Conservation (phyloP, 768 basidiomycete genomes). For the Lyophyllum shimeji region DNA sequence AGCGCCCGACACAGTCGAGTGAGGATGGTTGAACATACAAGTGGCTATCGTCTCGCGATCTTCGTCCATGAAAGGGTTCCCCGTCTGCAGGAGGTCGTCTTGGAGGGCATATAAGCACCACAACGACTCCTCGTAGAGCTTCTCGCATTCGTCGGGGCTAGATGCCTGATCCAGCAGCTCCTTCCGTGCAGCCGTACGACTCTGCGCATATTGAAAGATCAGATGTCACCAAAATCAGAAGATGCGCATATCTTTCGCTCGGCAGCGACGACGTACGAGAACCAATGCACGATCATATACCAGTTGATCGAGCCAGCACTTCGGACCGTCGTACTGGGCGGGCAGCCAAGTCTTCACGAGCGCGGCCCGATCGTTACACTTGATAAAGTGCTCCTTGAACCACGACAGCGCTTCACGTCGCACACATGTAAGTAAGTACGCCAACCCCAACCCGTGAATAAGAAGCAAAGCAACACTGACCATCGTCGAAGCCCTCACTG, state of each 20-base stretch:
- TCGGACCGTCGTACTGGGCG: constrained; percentile 77
- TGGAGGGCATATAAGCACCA: constrained; percentile 93
- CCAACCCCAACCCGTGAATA: background rate
- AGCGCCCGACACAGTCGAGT: background rate
- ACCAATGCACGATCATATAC: constrained; percentile 90
- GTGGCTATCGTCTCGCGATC: constrained; percentile 77
- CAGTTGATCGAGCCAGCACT: constrained; percentile 84
- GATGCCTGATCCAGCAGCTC: constrained; percentile 81
- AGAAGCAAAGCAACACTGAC: constrained; percentile 32
- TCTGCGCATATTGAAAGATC: constrained; percentile 44
- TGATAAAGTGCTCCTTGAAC: constrained; percentile 93
- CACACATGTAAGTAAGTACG: constrained; percentile 13
- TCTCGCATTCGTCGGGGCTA: constrained; percentile 83
- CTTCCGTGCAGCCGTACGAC: constrained; percentile 88
- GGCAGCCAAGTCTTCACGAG: constrained; percentile 88
- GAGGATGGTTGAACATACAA: constrained; percentile 45
- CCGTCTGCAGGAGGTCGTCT: constrained; percentile 81
- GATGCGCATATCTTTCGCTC: too few species aligned
- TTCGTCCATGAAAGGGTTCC: constrained; percentile 84
- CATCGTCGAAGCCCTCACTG: constrained; percentile 80
- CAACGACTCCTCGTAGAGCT: constrained; percentile 90
- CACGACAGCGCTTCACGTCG: constrained; percentile 67
- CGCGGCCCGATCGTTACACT: constrained; percentile 90
- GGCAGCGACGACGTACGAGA: constrained; percentile 53
- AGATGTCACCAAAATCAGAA: too few species aligned